phyloP scores from a whole-genome alignment of 2,329 filamentous ascomycete genomes.

The Elsinoe australis region DNA sequence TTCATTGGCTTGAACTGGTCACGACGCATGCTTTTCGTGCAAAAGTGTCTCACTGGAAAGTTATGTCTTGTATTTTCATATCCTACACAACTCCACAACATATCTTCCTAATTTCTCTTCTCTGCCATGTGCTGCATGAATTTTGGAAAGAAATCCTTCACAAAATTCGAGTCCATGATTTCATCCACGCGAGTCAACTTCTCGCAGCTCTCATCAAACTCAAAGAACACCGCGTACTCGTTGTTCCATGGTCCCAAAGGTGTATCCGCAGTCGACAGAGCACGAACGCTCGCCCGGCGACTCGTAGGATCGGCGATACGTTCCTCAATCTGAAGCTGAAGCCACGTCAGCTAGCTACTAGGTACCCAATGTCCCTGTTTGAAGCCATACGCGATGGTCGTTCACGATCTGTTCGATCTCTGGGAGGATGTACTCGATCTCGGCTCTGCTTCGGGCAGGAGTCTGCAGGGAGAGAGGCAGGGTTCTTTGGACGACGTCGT shows the following conservation, averaged over 20 bases:
- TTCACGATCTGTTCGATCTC: background rate
- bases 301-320: background rate
- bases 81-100: too few species aligned
- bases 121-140: background rate
- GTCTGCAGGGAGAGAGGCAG: background rate
- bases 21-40: too few species aligned
- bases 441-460: background rate
- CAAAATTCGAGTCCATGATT: background rate
- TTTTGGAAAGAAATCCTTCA: too few species aligned
- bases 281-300: background rate
- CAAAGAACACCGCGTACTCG: background rate
- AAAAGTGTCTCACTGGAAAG: too few species aligned
- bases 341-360: too few species aligned
- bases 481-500: background rate
- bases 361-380: too few species aligned
- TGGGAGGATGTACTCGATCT: background rate
- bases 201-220: background rate
- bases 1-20: too few species aligned
- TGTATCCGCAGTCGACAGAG: background rate
- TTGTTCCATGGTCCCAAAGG: constrained; percentile 3
- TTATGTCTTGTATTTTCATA: too few species aligned
- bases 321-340: background rate
- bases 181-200: background rate
- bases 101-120: too few species aligned
- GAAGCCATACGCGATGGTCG: background rate